Evolutionary conservation across 2,329 filamentous ascomycete genomes (phyloP).

Genomic region (Coniochaeta hoffmannii): DNA sequence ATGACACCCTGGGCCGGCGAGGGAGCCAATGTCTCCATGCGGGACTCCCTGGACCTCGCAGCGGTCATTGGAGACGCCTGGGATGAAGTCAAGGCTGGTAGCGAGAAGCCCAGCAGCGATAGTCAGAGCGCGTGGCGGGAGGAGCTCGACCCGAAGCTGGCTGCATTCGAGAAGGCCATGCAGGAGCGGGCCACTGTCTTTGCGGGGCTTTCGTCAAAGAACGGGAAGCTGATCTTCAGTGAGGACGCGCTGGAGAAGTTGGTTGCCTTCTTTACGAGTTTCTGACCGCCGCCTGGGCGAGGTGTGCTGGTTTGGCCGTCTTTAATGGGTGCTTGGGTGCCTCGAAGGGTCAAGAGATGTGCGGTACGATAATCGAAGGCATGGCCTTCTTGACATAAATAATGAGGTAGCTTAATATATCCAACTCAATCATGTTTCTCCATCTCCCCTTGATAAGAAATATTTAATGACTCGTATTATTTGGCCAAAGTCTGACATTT

Average conservation of each 20-base stretch:
- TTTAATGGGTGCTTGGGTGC: too few relatives aligned
- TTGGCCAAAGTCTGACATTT: too few relatives aligned
- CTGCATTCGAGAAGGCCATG: slow-evolving; percentile 16
- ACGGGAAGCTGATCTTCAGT: slow-evolving; percentile 10
- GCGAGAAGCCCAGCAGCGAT: background rate
- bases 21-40: slow-evolving; percentile 46
- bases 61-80: slow-evolving; percentile 17
- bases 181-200: slow-evolving; percentile 7
- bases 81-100: background rate
- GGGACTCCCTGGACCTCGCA: slow-evolving; percentile 38
- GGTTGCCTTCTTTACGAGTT: slow-evolving; percentile 4
- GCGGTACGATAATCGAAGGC: too few relatives aligned
- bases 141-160: slow-evolving; percentile 11
- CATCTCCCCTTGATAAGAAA: too few relatives aligned
- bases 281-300: background rate
- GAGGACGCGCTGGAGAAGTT: slow-evolving; percentile 6
- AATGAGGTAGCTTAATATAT: too few relatives aligned
- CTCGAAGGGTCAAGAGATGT: too few relatives aligned
- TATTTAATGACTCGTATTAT: too few relatives aligned
- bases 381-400: too few relatives aligned
- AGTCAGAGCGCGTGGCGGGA: slow-evolving; percentile 8
- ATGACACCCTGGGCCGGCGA: slow-evolving; percentile 45
- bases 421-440: too few relatives aligned
- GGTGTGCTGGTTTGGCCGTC: background rate
- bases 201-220: slow-evolving; percentile 8